Evolutionary conservation across 306 rosid species (phyloP).

Genomic region (Trifolium dubium): DNA sequence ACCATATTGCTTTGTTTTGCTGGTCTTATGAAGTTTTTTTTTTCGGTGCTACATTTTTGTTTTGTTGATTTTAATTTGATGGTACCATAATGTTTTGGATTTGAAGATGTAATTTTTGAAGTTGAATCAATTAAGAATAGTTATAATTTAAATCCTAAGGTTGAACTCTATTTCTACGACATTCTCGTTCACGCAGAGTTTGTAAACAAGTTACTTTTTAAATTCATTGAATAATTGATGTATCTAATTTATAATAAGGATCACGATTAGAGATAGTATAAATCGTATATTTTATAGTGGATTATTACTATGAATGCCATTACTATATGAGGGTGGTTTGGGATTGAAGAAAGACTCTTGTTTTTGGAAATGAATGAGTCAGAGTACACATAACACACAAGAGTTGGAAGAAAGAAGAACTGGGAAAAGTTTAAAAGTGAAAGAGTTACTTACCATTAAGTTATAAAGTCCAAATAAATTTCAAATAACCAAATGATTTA

Average conservation of each 20-base stretch:
- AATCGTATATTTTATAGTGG: neutral
- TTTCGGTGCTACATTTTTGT: too few species aligned
- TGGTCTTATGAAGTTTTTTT: too few species aligned
- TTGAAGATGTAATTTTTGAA: too few species aligned
- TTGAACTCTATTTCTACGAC: slow-evolving; percentile 52
- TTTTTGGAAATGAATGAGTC: slow-evolving; percentile 20
- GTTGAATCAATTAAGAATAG: slow-evolving; percentile 45
- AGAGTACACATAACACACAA: neutral
- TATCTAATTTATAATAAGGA: too few species aligned
- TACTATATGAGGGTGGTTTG: slow-evolving; percentile 22
- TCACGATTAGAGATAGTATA: too few species aligned
- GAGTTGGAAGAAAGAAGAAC: slow-evolving; percentile 7
- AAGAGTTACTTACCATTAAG: slow-evolving; percentile 37
- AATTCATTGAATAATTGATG: too few species aligned
- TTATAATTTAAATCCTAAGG: slow-evolving; percentile 48
- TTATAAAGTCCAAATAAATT: slow-evolving; percentile 40
- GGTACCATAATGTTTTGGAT: too few species aligned
- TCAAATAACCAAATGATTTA: slow-evolving; percentile 44
- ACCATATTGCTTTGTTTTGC: too few species aligned
- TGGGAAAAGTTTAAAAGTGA: slow-evolving; percentile 34
- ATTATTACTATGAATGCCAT: slow-evolving; percentile 22
- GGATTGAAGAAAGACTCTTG: slow-evolving; percentile 17
- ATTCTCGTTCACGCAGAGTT: slow-evolving; percentile 53
- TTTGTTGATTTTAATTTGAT: too few species aligned
- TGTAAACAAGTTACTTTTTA: neutral